Evolutionary conservation across 2,329 filamentous ascomycete genomes (phyloP), one percentile per base, ranked within the genome.

Genomic region (Penicillium vulpinum): DNA sequence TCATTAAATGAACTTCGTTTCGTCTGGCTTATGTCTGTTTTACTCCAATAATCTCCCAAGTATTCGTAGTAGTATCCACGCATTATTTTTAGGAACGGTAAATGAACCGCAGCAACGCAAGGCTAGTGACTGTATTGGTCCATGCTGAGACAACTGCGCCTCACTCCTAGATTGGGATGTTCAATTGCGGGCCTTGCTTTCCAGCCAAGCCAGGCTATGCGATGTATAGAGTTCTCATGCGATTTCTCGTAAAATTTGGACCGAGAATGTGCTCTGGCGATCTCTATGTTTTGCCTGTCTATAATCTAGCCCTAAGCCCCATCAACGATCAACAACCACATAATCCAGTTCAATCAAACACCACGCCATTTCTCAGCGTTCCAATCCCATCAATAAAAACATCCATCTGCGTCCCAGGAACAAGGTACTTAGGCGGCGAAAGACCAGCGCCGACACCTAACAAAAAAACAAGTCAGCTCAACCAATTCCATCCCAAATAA

Each of bases 381-480:
- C 77, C 77, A 54, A 80, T 78, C 15, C 70, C 62, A 0, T 66
- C 65, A 28, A 80, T 75, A 2, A 58, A 64, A 1, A 80, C 70
- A 21, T 78, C 75, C 68, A 80, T 74, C 16, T 65, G 62, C 0
- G 73, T 77, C 0, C 76, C 77, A 0, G 75, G 76, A 0, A 65
- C 62, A 4, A 80, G 65, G 45, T 70, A 80, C 22, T 58, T 66
- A 0, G 75, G 75, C 0, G 77, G 78, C 0, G 66, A 70, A 21
- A 83, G 68, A 0, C 80, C 79, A 52, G 75, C 75, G 0, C 78
- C 78, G 18, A 80, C 77, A 40, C 62, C 57, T 56, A 54, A 21
- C 7, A 24, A 55, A 21, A 24, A 55, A 38, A 21, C 24, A 33
- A 57, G 28, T 44, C 36, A 51, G 44, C 22, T 50, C 33, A 16